phyloP scores from a whole-genome alignment of 75 land plant genomes.

The Sequoiadendron giganteum region DNA sequence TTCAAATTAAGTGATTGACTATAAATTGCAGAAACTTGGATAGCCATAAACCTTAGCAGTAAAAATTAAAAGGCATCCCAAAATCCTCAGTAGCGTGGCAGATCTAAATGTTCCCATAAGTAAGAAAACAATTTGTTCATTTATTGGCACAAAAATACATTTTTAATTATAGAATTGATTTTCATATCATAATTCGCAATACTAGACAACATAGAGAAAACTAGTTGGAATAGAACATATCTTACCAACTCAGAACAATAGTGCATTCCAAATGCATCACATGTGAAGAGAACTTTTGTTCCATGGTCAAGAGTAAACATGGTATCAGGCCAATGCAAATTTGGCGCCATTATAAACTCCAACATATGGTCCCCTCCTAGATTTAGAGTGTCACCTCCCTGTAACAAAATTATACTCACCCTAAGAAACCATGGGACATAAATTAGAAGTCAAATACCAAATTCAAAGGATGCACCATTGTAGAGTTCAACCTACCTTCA shows the following conservation, averaged over 20 bases:
- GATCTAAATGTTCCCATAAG: not conserved
- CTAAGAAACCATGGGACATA: not conserved
- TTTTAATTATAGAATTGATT: not conserved
- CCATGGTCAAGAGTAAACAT: slow-evolving; percentile 56
- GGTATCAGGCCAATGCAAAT: slow-evolving; percentile 62
- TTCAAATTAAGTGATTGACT: not conserved
- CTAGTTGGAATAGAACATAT: not conserved
- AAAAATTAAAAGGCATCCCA: not conserved
- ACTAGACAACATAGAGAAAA: not conserved
- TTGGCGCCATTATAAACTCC: slow-evolving; percentile 62
- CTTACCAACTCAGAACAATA: slow-evolving; percentile 48
- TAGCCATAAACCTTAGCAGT: not conserved
- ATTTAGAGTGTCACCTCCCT: slow-evolving; percentile 55
- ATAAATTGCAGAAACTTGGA: not conserved
- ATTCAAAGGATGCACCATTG: not conserved
- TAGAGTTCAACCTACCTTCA: slow-evolving; percentile 32
- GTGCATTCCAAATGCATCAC: slow-evolving; percentile 65
- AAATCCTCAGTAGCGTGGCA: not conserved
- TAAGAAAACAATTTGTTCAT: not conserved
- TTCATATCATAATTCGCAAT: slow-evolving; percentile 5
- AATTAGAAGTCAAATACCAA: not conserved
- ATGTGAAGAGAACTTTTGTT: slow-evolving; percentile 44
- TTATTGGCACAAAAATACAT: not conserved
- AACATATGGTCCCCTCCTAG: slow-evolving; percentile 48
- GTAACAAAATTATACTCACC: slow-evolving; percentile 6